These are phyloP conservation scores for Cicer arietinum DNA, from an alignment of 306 rosid genomes.

Conservation along the genomic window DNA sequence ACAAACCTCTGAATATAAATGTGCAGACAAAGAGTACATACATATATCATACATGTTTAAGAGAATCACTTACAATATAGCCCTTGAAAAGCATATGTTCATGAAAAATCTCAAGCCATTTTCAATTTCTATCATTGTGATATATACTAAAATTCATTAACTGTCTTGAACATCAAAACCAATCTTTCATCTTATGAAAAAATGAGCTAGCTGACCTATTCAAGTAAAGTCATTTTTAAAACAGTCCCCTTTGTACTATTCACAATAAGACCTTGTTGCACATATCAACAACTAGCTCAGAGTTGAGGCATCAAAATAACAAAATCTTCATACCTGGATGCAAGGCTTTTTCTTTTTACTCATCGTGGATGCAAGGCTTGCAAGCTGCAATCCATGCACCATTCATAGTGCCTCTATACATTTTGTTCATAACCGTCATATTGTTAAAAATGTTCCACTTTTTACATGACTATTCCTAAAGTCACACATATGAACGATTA, in stretches of 20 bases:
- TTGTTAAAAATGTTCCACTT: no score
- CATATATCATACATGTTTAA: neutral
- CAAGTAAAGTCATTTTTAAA: neutral
- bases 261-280: constrained; percentile 1
- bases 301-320: constrained; percentile 19
- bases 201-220: neutral
- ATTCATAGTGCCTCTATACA: constrained; percentile 4
- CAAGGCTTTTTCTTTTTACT: neutral
- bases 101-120: constrained; percentile 11
- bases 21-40: neutral
- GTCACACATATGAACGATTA: no score
- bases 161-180: constrained; percentile 8
- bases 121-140: neutral
- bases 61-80: neutral
- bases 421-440: neutral
- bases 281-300: neutral
- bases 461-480: no score
- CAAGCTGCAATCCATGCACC: neutral
- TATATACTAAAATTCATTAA: neutral
- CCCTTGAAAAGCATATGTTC: constrained; percentile 2
- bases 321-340: neutral
- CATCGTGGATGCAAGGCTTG: neutral
- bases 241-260: neutral
- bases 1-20: constrained; percentile 1
- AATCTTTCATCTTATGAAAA: neutral